Evolutionary conservation across 495 filamentous ascomycete genomes (phyloP).

Genomic region (Penicillium alfredii): DNA sequence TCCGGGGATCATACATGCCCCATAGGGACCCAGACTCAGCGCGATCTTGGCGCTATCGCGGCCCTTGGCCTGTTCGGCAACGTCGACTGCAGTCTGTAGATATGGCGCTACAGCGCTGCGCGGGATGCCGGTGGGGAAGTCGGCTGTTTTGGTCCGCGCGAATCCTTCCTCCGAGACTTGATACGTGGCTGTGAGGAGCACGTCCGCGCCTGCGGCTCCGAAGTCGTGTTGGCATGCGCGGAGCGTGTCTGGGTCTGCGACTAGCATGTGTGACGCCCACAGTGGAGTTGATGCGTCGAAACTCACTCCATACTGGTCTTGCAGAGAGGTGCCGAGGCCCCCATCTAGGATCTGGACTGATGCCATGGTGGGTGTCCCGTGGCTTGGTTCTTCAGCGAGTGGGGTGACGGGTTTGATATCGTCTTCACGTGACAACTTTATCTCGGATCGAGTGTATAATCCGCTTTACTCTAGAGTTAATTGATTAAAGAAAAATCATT

Average conservation of each 20-base stretch:
- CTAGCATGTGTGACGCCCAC: conserved; percentile 60
- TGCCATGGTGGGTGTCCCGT: conserved; percentile 14
- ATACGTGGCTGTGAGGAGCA: conserved; percentile 61
- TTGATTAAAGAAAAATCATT: too few species aligned
- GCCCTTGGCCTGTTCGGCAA: conserved; percentile 25
- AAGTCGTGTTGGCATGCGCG: conserved; percentile 50
- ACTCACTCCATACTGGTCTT: conserved; percentile 43
- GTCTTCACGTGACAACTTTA: too few species aligned
- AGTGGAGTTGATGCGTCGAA: conserved; percentile 50
- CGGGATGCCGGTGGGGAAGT: conserved; percentile 22
- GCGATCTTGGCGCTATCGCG: conserved; percentile 29
- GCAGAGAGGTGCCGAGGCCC: conserved; percentile 60
- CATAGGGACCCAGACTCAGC: conserved; percentile 58
- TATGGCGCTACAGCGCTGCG: conserved; percentile 16
- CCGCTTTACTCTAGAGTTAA: too few species aligned
- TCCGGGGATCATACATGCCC: conserved; percentile 56
- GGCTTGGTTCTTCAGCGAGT: too few species aligned
- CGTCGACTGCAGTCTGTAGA: conserved; percentile 25
- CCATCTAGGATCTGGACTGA: conserved; percentile 54
- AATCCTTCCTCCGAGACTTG: conserved; percentile 55
- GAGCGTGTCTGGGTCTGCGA: conserved; percentile 45
- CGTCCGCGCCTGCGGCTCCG: conserved; percentile 46
- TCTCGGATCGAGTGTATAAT: too few species aligned
- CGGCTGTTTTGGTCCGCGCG: conserved; percentile 25
- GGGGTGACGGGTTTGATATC: too few species aligned